phyloP scores from a whole-genome alignment of 2,329 filamentous ascomycete genomes.

The Colletotrichum siamense region DNA sequence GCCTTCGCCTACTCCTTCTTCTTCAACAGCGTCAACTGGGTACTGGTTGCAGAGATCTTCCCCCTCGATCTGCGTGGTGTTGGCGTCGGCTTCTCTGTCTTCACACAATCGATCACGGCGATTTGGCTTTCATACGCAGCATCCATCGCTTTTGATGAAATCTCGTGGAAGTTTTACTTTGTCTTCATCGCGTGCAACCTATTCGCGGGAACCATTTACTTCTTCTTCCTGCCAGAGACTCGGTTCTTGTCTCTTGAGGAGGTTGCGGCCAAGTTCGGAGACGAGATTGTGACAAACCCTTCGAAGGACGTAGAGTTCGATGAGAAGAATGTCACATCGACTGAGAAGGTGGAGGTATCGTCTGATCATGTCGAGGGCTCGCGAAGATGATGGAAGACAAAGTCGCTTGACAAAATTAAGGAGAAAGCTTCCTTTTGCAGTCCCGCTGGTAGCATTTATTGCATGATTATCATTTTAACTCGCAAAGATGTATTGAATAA shows the following conservation, averaged over 20 bases:
- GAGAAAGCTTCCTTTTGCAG: rapidly evolving
- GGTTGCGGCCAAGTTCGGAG: conserved; percentile 37
- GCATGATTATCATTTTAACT: rapidly evolving
- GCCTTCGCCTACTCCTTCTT: conserved; percentile 33
- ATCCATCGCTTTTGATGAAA: conserved; percentile 30
- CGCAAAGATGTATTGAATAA: rapidly evolving
- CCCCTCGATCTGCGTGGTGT: conserved; percentile 30
- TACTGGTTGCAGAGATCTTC: conserved; percentile 34
- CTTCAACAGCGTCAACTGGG: conserved; percentile 38
- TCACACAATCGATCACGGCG: conserved; percentile 31
- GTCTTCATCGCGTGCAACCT: conserved; percentile 37
- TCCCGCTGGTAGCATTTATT: neutral
- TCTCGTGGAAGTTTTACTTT: conserved; percentile 36
- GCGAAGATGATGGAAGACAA: neutral
- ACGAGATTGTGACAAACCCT: conserved; percentile 19
- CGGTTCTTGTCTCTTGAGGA: conserved; percentile 36
- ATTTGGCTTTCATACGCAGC: conserved; percentile 35
- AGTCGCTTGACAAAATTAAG: rapidly evolving
- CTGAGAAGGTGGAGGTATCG: neutral
- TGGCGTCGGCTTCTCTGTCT: conserved; percentile 30
- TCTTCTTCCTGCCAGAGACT: conserved; percentile 39
- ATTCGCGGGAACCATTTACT: conserved; percentile 33
- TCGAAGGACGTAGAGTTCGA: neutral
- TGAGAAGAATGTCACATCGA: neutral
- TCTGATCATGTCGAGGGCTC: neutral